Conservation (phyloP, 257 asterid species). For the Thymus quinquecostatus region DNA sequence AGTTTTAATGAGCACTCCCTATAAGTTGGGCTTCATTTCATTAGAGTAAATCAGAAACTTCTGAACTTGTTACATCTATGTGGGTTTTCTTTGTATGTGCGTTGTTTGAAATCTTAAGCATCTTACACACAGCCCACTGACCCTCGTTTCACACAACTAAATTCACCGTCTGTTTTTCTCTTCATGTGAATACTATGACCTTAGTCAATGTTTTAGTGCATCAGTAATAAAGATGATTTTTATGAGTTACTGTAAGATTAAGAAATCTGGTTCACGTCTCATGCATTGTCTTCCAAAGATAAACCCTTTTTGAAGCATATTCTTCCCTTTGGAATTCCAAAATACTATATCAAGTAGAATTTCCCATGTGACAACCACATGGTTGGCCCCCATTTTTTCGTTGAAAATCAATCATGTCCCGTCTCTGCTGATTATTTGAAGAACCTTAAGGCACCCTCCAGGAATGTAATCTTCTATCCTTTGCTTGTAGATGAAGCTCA, state of each 20-base stretch:
- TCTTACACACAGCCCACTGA: neutral
- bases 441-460: neutral
- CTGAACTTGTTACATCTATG: too few species aligned
- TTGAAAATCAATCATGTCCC: neutral
- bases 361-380: neutral
- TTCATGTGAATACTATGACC: neutral
- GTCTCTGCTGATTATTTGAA: neutral
- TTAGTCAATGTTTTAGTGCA: neutral
- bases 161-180: neutral
- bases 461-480: neutral
- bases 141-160: neutral
- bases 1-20: too few species aligned
- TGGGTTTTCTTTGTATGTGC: too few species aligned
- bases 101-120: neutral
- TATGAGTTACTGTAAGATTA: neutral
- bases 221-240: neutral
- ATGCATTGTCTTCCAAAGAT: neutral
- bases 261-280: neutral
- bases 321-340: neutral
- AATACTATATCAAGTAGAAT: neutral
- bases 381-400: too few species aligned
- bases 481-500: conserved; percentile 62
- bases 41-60: too few species aligned
- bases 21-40: too few species aligned
- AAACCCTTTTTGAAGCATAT: neutral